Evolutionary conservation across 441 rosid species (phyloP).

Genomic region (Capsella rubella): DNA sequence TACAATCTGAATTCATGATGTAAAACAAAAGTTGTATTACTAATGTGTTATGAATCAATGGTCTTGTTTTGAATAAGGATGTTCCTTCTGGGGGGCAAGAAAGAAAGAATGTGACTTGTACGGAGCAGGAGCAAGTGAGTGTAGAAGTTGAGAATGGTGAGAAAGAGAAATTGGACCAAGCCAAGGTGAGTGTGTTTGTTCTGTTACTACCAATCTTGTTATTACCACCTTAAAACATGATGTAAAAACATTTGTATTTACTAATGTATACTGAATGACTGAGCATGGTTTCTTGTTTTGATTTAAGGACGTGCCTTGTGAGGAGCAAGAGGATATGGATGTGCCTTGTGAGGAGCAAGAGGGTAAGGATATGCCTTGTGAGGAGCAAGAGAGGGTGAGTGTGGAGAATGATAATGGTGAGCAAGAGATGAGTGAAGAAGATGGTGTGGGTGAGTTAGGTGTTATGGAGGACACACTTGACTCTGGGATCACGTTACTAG

Average conservation of each 20-base stretch:
- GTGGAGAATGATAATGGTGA: background rate
- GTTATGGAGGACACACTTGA: constrained; percentile 22
- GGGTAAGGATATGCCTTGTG: background rate
- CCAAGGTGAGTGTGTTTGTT: constrained; percentile 18
- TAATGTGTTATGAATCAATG: background rate
- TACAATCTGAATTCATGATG: background rate
- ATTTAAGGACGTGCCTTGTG: background rate
- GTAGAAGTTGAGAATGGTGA: background rate
- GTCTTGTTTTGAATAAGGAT: constrained; percentile 3
- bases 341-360: background rate
- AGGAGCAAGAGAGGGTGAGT: background rate
- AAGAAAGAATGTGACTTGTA: background rate
- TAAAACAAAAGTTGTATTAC: background rate
- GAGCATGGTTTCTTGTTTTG: background rate
- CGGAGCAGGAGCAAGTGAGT: background rate
- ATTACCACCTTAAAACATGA: background rate
- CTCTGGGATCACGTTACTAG: background rate
- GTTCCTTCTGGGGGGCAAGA: background rate
- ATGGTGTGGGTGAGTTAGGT: constrained; percentile 5
- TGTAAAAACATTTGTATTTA: background rate
- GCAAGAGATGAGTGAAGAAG: constrained; percentile 5
- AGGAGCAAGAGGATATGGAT: background rate
- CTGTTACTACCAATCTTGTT: background rate
- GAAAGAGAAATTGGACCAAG: constrained; percentile 7
- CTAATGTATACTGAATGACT: background rate